Evolutionary conservation across 1,284 basidiomycete genomes (phyloP).

Genomic region (Xerocomus nothofagi): DNA sequence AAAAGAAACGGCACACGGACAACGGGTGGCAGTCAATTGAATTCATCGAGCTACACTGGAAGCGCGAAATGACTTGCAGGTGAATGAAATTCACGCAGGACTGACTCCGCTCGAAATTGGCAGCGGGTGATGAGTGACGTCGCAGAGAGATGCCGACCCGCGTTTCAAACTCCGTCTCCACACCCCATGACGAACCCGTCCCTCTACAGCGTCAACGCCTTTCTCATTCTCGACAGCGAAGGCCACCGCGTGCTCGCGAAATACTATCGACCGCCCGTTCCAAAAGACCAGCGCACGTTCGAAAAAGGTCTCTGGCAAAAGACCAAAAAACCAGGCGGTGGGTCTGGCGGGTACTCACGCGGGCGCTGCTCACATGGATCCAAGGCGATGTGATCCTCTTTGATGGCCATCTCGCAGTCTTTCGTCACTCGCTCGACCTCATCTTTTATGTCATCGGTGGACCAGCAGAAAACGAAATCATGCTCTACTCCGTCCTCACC

Average conservation of each 20-base stretch:
- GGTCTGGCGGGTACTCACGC: constrained; percentile 29
- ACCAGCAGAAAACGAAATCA: constrained; percentile 91
- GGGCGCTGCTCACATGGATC: constrained; percentile 2
- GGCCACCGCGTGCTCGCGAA: constrained; percentile 94
- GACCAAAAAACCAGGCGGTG: constrained; percentile 88
- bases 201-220: constrained; percentile 82
- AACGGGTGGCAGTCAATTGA: constrained; percentile 33
- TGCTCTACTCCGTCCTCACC: constrained; percentile 84
- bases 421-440: constrained; percentile 93
- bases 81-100: constrained; percentile 25
- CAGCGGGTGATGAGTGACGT: constrained; percentile 16
- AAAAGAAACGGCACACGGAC: constrained; percentile 21
- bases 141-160: constrained; percentile 5
- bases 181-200: constrained; percentile 62
- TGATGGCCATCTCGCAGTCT: constrained; percentile 89
- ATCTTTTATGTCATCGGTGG: constrained; percentile 94
- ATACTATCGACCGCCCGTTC: constrained; percentile 72
- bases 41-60: constrained; percentile 28
- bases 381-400: constrained; percentile 94
- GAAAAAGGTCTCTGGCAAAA: constrained; percentile 97
- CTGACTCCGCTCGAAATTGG: constrained; percentile 9
- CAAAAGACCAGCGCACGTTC: constrained; percentile 92
- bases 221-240: constrained; percentile 92
- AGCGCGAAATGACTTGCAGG: constrained; percentile 32
- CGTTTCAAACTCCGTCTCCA: constrained; percentile 26